These are phyloP conservation scores for Eremochloa ophiuroides DNA, from an alignment of 176 grass and related monocot species.

Conservation along the genomic window DNA sequence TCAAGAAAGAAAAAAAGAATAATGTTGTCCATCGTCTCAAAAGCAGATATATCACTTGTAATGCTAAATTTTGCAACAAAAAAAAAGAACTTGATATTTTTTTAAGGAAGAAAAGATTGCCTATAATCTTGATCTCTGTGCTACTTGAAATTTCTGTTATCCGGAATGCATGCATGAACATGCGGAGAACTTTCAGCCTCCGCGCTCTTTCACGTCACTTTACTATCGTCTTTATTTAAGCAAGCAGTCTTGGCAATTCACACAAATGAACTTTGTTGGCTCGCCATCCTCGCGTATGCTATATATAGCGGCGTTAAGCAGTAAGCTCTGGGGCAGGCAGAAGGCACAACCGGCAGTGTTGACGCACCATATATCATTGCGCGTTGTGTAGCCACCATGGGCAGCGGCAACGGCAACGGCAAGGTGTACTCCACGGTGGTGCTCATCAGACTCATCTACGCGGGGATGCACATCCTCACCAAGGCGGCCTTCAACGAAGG, in stretches of 20 bases:
- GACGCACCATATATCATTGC: background rate
- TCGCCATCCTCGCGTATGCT: background rate
- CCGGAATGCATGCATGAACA: conserved; percentile 20
- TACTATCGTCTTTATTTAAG: background rate
- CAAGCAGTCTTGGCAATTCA: conserved; percentile 22
- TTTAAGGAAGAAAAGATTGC: background rate
- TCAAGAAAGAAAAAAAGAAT: conserved; percentile 17
- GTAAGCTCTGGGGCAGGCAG: background rate
- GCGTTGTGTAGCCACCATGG: background rate
- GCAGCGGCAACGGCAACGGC: conserved; percentile 23
- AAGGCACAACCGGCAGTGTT: background rate
- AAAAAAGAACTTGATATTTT: background rate
- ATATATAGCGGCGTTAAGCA: conserved; percentile 4
- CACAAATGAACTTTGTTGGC: background rate
- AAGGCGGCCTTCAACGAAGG: conserved; percentile 66
- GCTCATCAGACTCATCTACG: conserved; percentile 59
- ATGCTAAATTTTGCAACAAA: background rate
- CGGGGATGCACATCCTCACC: conserved; percentile 62
- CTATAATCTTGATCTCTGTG: background rate
- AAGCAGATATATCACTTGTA: background rate
- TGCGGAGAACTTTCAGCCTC: conserved; percentile 31
- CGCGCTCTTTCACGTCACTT: conserved; percentile 6
- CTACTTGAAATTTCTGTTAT: conserved; percentile 24
- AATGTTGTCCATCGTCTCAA: conserved; percentile 13
- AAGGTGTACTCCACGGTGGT: conserved; percentile 49